phyloP scores from a whole-genome alignment of 176 grass and related monocot species.

The Hyparrhenia diplandra region DNA sequence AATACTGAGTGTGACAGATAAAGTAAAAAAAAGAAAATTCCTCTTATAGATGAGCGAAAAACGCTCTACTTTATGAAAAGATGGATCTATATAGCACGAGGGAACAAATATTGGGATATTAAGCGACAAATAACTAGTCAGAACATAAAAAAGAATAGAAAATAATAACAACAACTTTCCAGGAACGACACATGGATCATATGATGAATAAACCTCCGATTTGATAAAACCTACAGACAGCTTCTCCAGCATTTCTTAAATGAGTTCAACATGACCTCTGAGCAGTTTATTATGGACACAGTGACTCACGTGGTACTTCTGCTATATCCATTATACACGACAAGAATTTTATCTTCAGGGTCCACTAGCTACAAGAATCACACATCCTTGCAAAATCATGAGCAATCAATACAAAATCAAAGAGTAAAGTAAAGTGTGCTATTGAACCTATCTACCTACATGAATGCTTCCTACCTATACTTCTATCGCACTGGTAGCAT shows the following conservation, averaged over 20 bases:
- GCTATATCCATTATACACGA: slow-evolving; percentile 1
- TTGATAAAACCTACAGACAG: neutral
- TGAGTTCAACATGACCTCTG: neutral
- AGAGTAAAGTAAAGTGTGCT: slow-evolving; percentile 5
- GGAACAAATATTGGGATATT: neutral
- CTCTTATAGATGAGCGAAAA: neutral
- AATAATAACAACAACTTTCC: neutral
- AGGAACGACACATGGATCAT: neutral
- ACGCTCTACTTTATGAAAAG: slow-evolving; percentile 9
- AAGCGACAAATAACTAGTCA: neutral
- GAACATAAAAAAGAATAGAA: neutral
- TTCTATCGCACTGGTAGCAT: neutral
- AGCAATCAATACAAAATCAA: slow-evolving; percentile 23
- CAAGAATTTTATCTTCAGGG: neutral
- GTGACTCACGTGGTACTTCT: neutral
- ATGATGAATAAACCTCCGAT: neutral
- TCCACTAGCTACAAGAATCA: too few relatives aligned
- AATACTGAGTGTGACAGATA: neutral
- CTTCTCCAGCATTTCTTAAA: neutral
- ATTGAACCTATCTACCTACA: slow-evolving; percentile 1
- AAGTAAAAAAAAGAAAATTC: neutral
- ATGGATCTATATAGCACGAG: neutral
- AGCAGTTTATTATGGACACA: neutral
- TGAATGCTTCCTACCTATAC: slow-evolving; percentile 17
- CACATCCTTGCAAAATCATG: too few relatives aligned